Conservation (phyloP, 768 basidiomycete genomes). For the Russula abietina region DNA sequence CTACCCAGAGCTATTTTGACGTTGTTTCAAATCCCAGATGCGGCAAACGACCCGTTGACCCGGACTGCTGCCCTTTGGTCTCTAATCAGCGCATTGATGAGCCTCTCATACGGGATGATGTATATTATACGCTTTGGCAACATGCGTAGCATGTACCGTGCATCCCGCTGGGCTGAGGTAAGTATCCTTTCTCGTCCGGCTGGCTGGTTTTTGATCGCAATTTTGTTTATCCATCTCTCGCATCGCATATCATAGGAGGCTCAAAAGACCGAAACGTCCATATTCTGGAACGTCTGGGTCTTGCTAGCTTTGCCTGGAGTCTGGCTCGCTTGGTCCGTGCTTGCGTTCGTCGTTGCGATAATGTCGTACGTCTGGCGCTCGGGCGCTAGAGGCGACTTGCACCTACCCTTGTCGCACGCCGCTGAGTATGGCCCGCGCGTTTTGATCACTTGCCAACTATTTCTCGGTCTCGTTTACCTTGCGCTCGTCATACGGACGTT, state of each 20-base stretch:
- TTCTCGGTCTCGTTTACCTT: constrained; percentile 57
- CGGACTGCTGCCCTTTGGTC: constrained; percentile 60
- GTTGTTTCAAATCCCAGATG: constrained; percentile 51
- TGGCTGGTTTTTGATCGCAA: not conserved
- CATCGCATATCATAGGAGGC: constrained; percentile 44
- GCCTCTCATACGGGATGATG: constrained; percentile 65
- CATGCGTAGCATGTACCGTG: constrained; percentile 68
- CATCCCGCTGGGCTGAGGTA: constrained; percentile 69
- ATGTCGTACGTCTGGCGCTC: constrained; percentile 63
- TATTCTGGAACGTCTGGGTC: constrained; percentile 66
- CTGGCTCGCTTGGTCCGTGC: constrained; percentile 73
- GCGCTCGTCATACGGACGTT: constrained; percentile 56
- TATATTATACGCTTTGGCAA: constrained; percentile 67
- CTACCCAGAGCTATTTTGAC: constrained; percentile 58
- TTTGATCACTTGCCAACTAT: constrained; percentile 47
- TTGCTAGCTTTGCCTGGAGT: constrained; percentile 59
- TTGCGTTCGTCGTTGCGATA: constrained; percentile 57
- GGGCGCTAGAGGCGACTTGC: constrained; percentile 42
- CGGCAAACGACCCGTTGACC: constrained; percentile 53
- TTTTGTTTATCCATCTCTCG: not conserved
- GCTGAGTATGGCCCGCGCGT: constrained; percentile 50
- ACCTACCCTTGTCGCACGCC: constrained; percentile 32
- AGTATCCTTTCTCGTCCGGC: not conserved
- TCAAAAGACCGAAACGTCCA: constrained; percentile 40
- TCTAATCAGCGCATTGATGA: constrained; percentile 61